Base-by-base conservation (phyloP, 768 basidiomycete species). In the Lactarius trivialis region DNA sequence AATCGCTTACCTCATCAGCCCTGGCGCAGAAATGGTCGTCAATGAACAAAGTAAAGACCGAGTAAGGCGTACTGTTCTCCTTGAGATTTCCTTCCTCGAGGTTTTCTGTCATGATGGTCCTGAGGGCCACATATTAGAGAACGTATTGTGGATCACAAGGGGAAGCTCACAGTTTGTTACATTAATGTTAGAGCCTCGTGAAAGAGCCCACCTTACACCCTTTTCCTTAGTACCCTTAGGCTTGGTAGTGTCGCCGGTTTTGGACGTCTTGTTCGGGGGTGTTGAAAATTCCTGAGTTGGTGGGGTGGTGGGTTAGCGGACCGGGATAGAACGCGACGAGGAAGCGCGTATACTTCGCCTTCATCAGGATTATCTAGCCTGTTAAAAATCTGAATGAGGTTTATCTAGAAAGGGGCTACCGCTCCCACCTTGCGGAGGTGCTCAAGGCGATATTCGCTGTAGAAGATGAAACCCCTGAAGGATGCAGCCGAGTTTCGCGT, bases 21-120 rank as follows among this genome's bases (percentile, higher is more conserved):
- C 63, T 60, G 41, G 21, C 4, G 53, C 17, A 58, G 21, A n/a
- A 36, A 32, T 24, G 33, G 37, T 55, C n/a, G 28, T 37, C 26
- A 26, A 26, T 55, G 7, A 8, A 17, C 28, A 21, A 12, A 48
- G 11, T 48, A 17, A 39, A 34, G 36, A 57, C 30, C 51, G 63
- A 60, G 64, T 58, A 60, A 26, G 58, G 70, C 73, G 65, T 67
- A 74, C 72, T 68, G 21, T 15, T 65, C 55, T 33, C 24, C 60
- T 48, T 67, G 60, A 51, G 66, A 50, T 37, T 58, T 55, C 36
- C 50, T 45, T 33, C 49, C 48, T 34, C 58, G 63, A 56, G 58
- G 8, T 24, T 58, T 65, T 39, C 56, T 57, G 34, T 49, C 30
- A 3, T 21, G 14, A 55, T 8, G 17, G 33, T 64, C 57, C 62